Evolutionary conservation across 805 yeast species (phyloP).

Genomic region (Sugiyamaella floridensis): DNA sequence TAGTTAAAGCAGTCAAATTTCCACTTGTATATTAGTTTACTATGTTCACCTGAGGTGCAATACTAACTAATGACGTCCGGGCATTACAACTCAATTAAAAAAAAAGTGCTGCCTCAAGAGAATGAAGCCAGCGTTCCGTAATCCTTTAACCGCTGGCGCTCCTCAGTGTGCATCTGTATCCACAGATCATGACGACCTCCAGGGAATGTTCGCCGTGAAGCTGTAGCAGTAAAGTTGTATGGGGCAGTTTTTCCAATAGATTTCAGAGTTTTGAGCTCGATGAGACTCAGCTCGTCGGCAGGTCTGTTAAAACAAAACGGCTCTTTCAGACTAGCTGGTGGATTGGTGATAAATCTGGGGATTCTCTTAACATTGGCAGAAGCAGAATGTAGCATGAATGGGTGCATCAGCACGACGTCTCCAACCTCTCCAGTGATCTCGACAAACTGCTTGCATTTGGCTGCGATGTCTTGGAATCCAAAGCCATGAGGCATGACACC

Average conservation of each 20-base stretch:
- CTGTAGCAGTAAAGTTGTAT: constrained; percentile 7
- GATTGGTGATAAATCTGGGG: constrained; percentile 15
- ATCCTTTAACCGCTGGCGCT: constrained; percentile 2
- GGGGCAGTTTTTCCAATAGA: constrained; percentile 5
- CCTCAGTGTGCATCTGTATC: constrained; percentile 7
- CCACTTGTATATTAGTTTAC: no score
- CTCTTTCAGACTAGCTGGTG: constrained; percentile 12
- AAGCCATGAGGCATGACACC: constrained; percentile 3
- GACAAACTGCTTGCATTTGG: constrained; percentile 12
- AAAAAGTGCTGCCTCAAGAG: neutral
- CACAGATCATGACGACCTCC: constrained; percentile 6
- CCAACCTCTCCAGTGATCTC: constrained; percentile 13
- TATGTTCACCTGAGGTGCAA: no score
- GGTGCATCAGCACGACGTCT: constrained; percentile 14
- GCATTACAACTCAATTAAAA: neutral
- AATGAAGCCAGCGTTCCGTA: constrained; percentile 7
- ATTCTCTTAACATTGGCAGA: constrained; percentile 12
- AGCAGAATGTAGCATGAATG: constrained; percentile 15
- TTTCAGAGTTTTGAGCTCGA: constrained; percentile 9
- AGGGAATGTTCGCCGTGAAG: constrained; percentile 4
- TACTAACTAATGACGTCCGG: no score
- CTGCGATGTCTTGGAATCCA: neutral
- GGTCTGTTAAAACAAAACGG: constrained; percentile 13
- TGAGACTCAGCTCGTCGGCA: constrained; percentile 6
- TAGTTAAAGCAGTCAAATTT: neutral